Evolutionary conservation across 2,329 filamentous ascomycete species (phyloP).

Genomic region (Botrytis hyacinthi): DNA sequence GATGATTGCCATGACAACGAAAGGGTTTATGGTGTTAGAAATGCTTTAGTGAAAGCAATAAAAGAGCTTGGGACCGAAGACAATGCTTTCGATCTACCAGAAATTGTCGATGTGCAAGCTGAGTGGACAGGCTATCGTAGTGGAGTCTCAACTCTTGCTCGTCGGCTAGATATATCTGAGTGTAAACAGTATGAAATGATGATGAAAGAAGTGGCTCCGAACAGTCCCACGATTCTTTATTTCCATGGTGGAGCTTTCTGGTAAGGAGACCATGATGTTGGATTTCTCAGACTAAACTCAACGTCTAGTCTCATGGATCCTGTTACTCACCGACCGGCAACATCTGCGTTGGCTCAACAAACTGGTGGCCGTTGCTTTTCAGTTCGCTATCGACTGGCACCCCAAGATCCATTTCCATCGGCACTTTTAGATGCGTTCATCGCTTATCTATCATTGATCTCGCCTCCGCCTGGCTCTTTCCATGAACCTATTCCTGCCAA

Average conservation of each 20-base stretch:
- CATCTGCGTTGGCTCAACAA: slow-evolving; percentile 61
- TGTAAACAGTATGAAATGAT: slow-evolving; percentile 62
- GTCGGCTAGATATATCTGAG: slow-evolving; percentile 58
- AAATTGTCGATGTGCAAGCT: slow-evolving; percentile 58
- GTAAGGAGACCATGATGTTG: not conserved
- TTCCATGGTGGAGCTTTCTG: slow-evolving; percentile 69
- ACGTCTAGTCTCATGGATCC: slow-evolving; percentile 68
- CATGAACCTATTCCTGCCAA: slow-evolving; percentile 63
- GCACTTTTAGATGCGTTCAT: slow-evolving; percentile 71
- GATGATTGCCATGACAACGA: slow-evolving; percentile 39
- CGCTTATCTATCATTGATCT: slow-evolving; percentile 64
- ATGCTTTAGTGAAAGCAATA: slow-evolving; percentile 58
- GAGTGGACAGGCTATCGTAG: slow-evolving; percentile 75
- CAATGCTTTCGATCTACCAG: slow-evolving; percentile 48
- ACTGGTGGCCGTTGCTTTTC: slow-evolving; percentile 62
- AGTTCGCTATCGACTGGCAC: slow-evolving; percentile 72
- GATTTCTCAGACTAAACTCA: not conserved
- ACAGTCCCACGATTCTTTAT: slow-evolving; percentile 63
- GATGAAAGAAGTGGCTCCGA: slow-evolving; percentile 64
- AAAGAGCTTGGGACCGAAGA: slow-evolving; percentile 46
- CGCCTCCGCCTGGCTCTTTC: slow-evolving; percentile 65
- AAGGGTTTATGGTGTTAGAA: slow-evolving; percentile 47
- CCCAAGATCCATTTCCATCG: slow-evolving; percentile 71
- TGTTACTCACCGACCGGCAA: slow-evolving; percentile 58
- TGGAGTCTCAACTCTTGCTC: slow-evolving; percentile 49